Conservation (phyloP, 148 eudicot genomes). For the Talinum fruticosum region DNA sequence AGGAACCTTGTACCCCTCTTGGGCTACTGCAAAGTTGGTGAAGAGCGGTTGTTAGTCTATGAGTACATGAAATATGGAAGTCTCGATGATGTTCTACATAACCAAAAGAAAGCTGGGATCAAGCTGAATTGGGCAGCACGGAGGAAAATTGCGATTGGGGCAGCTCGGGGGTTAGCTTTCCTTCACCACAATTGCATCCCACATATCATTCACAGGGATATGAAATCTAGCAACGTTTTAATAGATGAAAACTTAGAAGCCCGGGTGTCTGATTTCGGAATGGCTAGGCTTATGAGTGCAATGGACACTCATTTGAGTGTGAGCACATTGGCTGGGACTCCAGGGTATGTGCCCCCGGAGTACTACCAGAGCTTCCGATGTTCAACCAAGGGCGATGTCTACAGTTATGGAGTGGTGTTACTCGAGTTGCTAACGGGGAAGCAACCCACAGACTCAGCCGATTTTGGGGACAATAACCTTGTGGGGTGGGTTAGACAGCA, state of each 20-base stretch:
- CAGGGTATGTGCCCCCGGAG: conserved; percentile 89
- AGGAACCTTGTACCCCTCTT: conserved; percentile 78
- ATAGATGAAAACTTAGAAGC: conserved; percentile 79
- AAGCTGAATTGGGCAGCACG: conserved; percentile 69
- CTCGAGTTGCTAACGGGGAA: conserved; percentile 80
- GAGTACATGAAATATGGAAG: conserved; percentile 93
- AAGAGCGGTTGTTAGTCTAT: conserved; percentile 79
- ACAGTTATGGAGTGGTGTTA: conserved; percentile 83
- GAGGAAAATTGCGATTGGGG: conserved; percentile 80
- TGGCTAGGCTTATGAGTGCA: conserved; percentile 87
- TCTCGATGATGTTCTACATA: conserved; percentile 77
- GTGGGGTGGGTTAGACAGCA: conserved; percentile 93
- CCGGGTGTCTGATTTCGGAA: conserved; percentile 86
- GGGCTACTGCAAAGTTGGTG: conserved; percentile 92
- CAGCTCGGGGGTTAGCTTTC: conserved; percentile 83
- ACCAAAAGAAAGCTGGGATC: conserved; percentile 54
- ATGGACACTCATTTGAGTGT: conserved; percentile 94
- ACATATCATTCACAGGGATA: conserved; percentile 83
- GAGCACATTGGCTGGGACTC: conserved; percentile 86
- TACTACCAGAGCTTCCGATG: conserved; percentile 75
- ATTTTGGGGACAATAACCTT: conserved; percentile 85
- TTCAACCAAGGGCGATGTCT: conserved; percentile 83
- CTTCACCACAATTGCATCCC: conserved; percentile 88
- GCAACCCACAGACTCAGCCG: conserved; percentile 73
- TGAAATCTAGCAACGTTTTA: conserved; percentile 89